Evolutionary conservation across 1,284 basidiomycete genomes (phyloP).

Genomic region (Farysia itapuensis): DNA sequence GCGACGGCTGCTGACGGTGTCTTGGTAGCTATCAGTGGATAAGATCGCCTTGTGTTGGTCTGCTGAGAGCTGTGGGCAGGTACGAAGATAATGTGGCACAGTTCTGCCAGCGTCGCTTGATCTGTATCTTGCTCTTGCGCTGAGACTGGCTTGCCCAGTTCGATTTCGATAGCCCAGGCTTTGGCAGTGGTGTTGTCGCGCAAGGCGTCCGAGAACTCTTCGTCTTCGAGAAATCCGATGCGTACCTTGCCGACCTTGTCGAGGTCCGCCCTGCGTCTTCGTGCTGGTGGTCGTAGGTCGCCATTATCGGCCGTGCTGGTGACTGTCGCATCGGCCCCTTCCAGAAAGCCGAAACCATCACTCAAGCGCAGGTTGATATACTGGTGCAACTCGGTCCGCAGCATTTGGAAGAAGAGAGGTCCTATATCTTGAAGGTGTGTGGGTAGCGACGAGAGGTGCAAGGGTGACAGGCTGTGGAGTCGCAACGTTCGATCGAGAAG

Average conservation of each 20-base stretch:
- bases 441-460: conserved; percentile 30
- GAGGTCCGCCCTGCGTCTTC: conserved; percentile 21
- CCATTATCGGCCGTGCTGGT: conserved; percentile 21
- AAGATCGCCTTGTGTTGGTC: conserved; percentile 9
- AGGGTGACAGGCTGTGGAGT: conserved; percentile 26
- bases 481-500: conserved; percentile 31
- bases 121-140: conserved; percentile 7
- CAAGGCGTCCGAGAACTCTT: conserved; percentile 11
- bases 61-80: conserved; percentile 8
- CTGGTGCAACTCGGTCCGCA: conserved; percentile 17
- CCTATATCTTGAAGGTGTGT: conserved; percentile 26
- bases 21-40: conserved; percentile 33
- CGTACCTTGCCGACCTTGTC: conserved; percentile 26
- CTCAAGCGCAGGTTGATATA: conserved; percentile 39
- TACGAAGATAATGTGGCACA: conserved; percentile 35
- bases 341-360: conserved; percentile 31
- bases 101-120: conserved; percentile 20
- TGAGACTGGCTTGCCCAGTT: conserved; percentile 28
- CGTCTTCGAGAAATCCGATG: conserved; percentile 25
- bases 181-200: conserved; percentile 4
- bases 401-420: conserved; percentile 20
- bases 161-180: conserved; percentile 34
- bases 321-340: conserved; percentile 11
- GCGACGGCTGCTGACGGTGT: conserved; percentile 11
- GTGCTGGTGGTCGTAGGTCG: conserved; percentile 22